Percentiles rank a stretch among this genome's conserved stretches.
These are phyloP conservation scores for Guyanaporus albipodus DNA, from an alignment of 768 basidiomycete genomes.

Conservation along the genomic window DNA sequence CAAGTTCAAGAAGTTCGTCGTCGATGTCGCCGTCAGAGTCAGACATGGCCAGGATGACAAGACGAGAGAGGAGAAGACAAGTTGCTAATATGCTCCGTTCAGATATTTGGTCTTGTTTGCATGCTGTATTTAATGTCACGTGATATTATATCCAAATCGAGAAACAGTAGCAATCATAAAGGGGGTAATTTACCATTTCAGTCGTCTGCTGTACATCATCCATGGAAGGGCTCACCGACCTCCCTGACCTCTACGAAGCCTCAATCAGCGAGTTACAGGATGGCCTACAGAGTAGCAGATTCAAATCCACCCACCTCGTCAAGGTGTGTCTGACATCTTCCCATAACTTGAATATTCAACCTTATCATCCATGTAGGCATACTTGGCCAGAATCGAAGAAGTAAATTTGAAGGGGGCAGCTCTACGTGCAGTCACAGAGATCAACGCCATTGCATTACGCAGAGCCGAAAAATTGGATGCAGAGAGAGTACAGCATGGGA, in stretches of 20 bases:
- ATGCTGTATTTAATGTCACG: conserved; percentile 11
- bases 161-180: conserved; percentile 4
- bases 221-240: conserved; percentile 1
- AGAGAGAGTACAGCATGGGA: conserved; percentile 45
- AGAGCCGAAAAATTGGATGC: conserved; percentile 51
- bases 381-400: conserved; percentile 62
- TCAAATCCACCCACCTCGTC: conserved; percentile 59
- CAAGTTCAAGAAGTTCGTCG: conserved; percentile 80
- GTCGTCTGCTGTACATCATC: not conserved
- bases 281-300: conserved; percentile 46
- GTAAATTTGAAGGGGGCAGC: conserved; percentile 60
- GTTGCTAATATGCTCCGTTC: not conserved
- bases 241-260: conserved; percentile 60
- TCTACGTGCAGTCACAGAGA: conserved; percentile 56
- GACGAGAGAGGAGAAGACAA: conserved; percentile 2
- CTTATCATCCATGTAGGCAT: conserved; percentile 41
- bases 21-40: conserved; percentile 50
- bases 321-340: conserved; percentile 37
- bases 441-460: conserved; percentile 48
- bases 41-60: conserved; percentile 35
- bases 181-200: not conserved
- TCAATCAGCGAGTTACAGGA: conserved; percentile 51
- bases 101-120: conserved; percentile 22
- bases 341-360: too few species aligned
- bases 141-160: conserved; percentile 8